phyloP scores from a whole-genome alignment of 352 stramenopile genomes.

The Globisporangium abappressorium region DNA sequence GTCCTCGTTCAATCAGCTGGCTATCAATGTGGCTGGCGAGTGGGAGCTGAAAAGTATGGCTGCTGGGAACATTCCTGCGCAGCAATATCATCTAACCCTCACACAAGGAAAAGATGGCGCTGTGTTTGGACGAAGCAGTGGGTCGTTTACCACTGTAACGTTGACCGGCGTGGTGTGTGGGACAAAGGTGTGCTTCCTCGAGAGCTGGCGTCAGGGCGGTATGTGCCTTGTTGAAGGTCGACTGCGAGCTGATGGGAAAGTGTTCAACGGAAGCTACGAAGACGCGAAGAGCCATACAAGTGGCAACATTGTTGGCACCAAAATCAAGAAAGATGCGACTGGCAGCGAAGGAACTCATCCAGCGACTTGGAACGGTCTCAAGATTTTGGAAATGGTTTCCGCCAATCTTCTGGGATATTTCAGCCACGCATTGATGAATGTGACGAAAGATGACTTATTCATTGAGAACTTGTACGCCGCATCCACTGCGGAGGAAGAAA shows the following conservation, averaged over 20 bases:
- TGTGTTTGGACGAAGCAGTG: constrained; percentile 70
- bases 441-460: constrained; percentile 58
- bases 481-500: constrained; percentile 29
- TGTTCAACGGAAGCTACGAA: constrained; percentile 82
- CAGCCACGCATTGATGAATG: constrained; percentile 59
- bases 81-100: constrained; percentile 82
- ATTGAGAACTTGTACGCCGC: constrained; percentile 30
- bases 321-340: constrained; percentile 33
- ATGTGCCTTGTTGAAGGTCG: constrained; percentile 83
- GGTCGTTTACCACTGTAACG: constrained; percentile 81
- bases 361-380: constrained; percentile 43
- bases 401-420: constrained; percentile 78
- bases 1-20: constrained; percentile 34
- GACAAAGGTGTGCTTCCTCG: constrained; percentile 82
- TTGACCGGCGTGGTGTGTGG: constrained; percentile 68
- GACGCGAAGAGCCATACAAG: constrained; percentile 87
- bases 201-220: constrained; percentile 86
- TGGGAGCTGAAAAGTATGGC: constrained; percentile 89
- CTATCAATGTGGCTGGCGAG: constrained; percentile 71
- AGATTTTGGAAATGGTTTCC: constrained; percentile 75
- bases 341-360: constrained; percentile 10
- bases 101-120: constrained; percentile 61
- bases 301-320: constrained; percentile 76
- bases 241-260: constrained; percentile 62
- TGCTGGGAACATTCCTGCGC: constrained; percentile 80